These are phyloP conservation scores for Sideroxylon spinosum DNA, from an alignment of 179 eudicot species.

Conservation along the genomic window DNA sequence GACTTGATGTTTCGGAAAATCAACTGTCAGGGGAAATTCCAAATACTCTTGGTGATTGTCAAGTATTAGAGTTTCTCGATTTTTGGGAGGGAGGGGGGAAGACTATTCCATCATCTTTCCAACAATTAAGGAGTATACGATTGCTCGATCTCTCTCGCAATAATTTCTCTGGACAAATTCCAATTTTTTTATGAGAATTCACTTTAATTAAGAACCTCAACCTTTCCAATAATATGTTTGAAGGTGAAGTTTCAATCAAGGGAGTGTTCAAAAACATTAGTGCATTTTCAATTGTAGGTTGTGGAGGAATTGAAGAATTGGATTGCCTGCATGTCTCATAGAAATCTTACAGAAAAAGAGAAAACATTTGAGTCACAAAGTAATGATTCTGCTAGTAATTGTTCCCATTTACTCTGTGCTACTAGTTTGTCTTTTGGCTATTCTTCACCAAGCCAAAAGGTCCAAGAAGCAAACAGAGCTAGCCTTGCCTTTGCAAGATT, in stretches of 20 bases:
- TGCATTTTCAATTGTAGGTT: too few relatives aligned
- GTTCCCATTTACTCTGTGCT: too few relatives aligned
- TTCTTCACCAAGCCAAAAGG: too few relatives aligned
- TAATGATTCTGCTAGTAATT: too few relatives aligned
- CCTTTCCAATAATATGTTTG: neutral
- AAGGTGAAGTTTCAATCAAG: neutral
- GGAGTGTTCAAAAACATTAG: too few relatives aligned
- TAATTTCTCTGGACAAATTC: slow-evolving; percentile 20
- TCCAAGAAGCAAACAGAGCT: too few relatives aligned
- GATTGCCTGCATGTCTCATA: too few relatives aligned
- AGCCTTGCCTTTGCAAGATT: too few relatives aligned
- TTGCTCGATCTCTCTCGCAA: slow-evolving; percentile 18
- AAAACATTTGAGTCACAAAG: too few relatives aligned
- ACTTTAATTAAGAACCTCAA: neutral
- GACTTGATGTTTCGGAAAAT: neutral
- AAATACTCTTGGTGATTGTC: neutral
- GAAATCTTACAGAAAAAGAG: too few relatives aligned
- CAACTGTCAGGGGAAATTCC: slow-evolving; percentile 16
- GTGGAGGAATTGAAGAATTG: too few relatives aligned
- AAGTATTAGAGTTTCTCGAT: neutral
- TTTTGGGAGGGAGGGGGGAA: slow-evolving; percentile 13
- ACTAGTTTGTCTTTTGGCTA: too few relatives aligned
- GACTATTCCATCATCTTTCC: slow-evolving; percentile 13
- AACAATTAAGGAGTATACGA: slow-evolving; percentile 5
- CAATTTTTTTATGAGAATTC: neutral